Conservation (phyloP, 1,139 yeast genomes). For the Casaregolazyma lundiana region DNA sequence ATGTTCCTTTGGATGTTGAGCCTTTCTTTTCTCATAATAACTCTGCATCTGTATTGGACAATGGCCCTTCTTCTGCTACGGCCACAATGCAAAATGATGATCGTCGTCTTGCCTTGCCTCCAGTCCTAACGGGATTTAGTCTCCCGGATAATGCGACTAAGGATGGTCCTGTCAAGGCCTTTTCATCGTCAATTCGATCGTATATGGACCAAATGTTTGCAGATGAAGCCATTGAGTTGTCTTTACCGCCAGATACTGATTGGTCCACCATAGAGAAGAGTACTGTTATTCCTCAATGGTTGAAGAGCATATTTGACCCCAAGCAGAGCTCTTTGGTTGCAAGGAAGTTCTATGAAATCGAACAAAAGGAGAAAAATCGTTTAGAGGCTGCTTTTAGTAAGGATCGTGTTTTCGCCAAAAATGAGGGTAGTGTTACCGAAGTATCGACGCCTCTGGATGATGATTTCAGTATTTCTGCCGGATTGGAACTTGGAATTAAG, state of each 20-base stretch:
- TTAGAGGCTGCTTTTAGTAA: conserved; percentile 29
- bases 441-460: conserved; percentile 12
- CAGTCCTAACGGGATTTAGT: conserved; percentile 28
- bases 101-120: conserved; percentile 13
- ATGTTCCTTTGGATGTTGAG: conserved; percentile 3
- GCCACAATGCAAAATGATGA: not conserved
- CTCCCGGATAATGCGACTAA: conserved; percentile 22
- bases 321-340: conserved; percentile 34
- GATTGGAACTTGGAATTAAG: conserved; percentile 66
- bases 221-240: conserved; percentile 21
- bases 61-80: conserved; percentile 5
- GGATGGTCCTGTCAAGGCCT: conserved; percentile 27
- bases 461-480: conserved; percentile 37
- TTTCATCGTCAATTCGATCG: conserved; percentile 23
- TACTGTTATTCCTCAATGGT: conserved; percentile 34
- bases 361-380: conserved; percentile 35
- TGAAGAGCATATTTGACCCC: conserved; percentile 27
- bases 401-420: conserved; percentile 19
- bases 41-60: conserved; percentile 1
- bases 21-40: not conserved
- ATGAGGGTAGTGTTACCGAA: not conserved
- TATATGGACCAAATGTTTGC: conserved; percentile 20
- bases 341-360: conserved; percentile 35
- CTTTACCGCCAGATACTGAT: conserved; percentile 17
- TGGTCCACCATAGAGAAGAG: conserved; percentile 6